Evolutionary conservation across 2,329 filamentous ascomycete genomes (phyloP), one percentile per base, ranked within the genome.

Genomic region (Fusarium chuoi): DNA sequence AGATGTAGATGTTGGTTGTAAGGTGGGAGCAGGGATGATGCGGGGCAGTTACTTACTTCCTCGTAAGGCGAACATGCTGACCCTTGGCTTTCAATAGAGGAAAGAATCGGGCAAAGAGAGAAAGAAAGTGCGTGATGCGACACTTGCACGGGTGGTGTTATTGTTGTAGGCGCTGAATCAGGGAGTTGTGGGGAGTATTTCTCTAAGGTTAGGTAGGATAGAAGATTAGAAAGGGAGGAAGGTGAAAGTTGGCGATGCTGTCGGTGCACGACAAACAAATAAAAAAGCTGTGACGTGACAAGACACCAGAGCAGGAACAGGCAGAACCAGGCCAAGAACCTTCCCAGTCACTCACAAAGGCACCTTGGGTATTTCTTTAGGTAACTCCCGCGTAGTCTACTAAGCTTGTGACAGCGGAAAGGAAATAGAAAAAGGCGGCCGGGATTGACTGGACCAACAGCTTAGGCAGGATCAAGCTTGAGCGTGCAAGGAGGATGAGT

Each of bases 61-160:
- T 73, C 81, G 79, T 64, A 83, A 79, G 76, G 82, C 81, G 72
- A 83, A 83, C 81, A 83, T 83, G 71, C 66, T 82, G 79, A 71
- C 58, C 55, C 28, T 72, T 54, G 57, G 30, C 55, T 74, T 38
- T 56, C 22, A 41, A 55, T 36, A 62, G 62, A 66, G 64, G 45
- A 64, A 59, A 56, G 28, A 48, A 24, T 18, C 38, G 33, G 49
- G 30, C 35, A 62, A 54, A 61, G 54, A 60, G 28, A 62, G 46
- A 39, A 55, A 48, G 45, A 52, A 52, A 41, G 39, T 59, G 44
- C 36, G 65, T 41, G 59, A 51, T 59, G 66, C 33, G 35, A 33
- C 52, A 42, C 52, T 58, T 55, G 59, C 26, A 33, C 30, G 33
- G 45, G 58, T 41, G 22, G 26, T n/a, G 38, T 22, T 55, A n/a